Evolutionary conservation across 495 filamentous ascomycete species (phyloP), one percentile per base, ranked within the genome.

Genomic region (Podospora pseudoanserina): DNA sequence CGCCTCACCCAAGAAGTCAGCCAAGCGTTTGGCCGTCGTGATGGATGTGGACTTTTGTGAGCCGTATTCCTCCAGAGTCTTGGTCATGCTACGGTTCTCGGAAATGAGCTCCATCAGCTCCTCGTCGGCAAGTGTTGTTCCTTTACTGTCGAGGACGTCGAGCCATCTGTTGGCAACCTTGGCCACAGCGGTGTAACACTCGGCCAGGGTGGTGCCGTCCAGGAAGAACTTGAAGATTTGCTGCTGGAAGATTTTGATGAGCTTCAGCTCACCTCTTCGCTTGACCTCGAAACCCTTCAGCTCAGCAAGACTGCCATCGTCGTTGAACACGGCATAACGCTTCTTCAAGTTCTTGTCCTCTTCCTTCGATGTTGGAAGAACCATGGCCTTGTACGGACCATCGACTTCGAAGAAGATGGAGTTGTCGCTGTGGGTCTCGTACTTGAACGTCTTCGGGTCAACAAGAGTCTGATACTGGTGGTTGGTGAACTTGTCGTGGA

Each of bases 271-370:
- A 82, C 95, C 95, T 88, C 95, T 86, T 73, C 95, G 90, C 84
- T 99, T 99, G 70, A 99, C 88, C 72, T 99, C 95, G 72, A 99
- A 99, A 11, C 95, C 95, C 77, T 99, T 99, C 72, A 99, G 77
- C 77, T 99, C 95, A n/a, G 95, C 95, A 26, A 99, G 80, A 73
- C 87, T 96, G 34, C 95, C 95, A 74, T 99, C 96, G 70, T 98
- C 91, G 72, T 99, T 98, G 84, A 99, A 99, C 15, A 99, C 95
- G 39, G 95, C 95, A 75, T 99, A 99, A 74, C 95, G 88, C 78
- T 99, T 99, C 82, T 99, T 99, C 85, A 99, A 83, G 77, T 99
- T 99, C 83, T 97, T 98, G 80, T 97, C 92, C 78, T 97, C 95
- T 77, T 99, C 95, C 74, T 99, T 97, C 0, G 93, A 97, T 3